Evolutionary conservation across 768 basidiomycete species (phyloP).

Genomic region (Amanita rubescens): DNA sequence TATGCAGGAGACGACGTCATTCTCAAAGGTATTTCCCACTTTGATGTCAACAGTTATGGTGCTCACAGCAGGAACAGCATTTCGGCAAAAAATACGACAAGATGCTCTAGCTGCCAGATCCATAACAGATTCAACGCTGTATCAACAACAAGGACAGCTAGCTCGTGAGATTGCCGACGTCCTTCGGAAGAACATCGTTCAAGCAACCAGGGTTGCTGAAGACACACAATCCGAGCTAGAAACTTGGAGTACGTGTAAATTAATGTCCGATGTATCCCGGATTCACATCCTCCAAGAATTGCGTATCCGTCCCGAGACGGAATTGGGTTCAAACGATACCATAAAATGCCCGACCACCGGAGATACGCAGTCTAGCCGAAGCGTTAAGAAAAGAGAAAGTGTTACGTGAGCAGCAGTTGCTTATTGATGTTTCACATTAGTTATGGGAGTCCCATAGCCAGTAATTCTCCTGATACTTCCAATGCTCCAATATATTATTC

Average conservation of each 20-base stretch:
- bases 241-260: slow-evolving; percentile 47
- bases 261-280: background rate
- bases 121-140: slow-evolving; percentile 37
- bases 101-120: slow-evolving; percentile 40
- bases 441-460: slow-evolving; percentile 2
- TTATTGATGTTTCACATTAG: slow-evolving; percentile 13
- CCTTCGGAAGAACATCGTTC: slow-evolving; percentile 78
- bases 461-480: slow-evolving; percentile 14
- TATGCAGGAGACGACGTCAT: slow-evolving; percentile 48
- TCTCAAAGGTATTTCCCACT: slow-evolving; percentile 36
- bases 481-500: slow-evolving; percentile 47
- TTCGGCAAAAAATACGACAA: slow-evolving; percentile 57
- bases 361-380: slow-evolving; percentile 35
- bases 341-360: slow-evolving; percentile 55
- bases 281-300: slow-evolving; percentile 38
- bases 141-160: slow-evolving; percentile 48
- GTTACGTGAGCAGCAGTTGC: slow-evolving; percentile 28
- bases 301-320: slow-evolving; percentile 71
- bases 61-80: slow-evolving; percentile 40
- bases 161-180: slow-evolving; percentile 68
- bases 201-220: slow-evolving; percentile 48
- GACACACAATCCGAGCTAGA: slow-evolving; percentile 27
- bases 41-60: background rate
- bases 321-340: slow-evolving; percentile 78
- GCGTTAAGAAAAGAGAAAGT: slow-evolving; percentile 19